phyloP scores from a whole-genome alignment of 371 early-diverging fungal genomes.

The Pancytospora epiphaga region DNA sequence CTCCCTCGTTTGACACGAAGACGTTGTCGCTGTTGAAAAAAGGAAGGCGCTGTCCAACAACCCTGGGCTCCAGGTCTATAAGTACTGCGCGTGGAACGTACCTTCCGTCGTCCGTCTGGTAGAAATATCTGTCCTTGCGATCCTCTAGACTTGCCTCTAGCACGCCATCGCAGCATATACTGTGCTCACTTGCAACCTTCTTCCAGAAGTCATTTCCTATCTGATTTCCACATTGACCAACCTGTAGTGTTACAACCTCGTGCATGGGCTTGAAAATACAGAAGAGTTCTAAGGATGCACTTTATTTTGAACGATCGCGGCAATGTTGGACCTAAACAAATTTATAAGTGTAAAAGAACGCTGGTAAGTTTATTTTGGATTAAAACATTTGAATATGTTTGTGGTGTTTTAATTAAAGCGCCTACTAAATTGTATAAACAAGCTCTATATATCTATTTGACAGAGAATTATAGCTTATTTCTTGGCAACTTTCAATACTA shows the following conservation, averaged over 20 bases:
- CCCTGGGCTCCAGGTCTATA: constrained; percentile 80
- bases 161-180: constrained; percentile 70
- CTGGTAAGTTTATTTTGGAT: too few species aligned
- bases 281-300: too few species aligned
- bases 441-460: too few species aligned
- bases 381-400: too few species aligned
- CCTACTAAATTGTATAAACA: too few species aligned
- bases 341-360: too few species aligned
- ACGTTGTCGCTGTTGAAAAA: constrained; percentile 75
- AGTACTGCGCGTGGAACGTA: constrained; percentile 79
- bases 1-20: constrained; percentile 72
- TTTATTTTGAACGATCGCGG: too few species aligned
- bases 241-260: constrained; percentile 81
- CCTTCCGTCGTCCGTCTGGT: constrained; percentile 85
- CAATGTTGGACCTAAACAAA: too few species aligned
- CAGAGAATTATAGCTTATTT: too few species aligned
- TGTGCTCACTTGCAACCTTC: constrained; percentile 76
- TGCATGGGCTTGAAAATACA: constrained; percentile 58
- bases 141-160: constrained; percentile 29
- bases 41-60: constrained; percentile 58
- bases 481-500: too few species aligned
- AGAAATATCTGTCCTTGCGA: constrained; percentile 94
- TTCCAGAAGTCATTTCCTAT: constrained; percentile 84
- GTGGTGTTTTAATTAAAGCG: too few species aligned
- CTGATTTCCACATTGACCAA: constrained; percentile 91